A percentile compares a stretch with the other conserved stretches of the same genome.
These are phyloP conservation scores for Hyphopichia fennica DNA, from an alignment of 1,139 yeast genomes.

Conservation along the genomic window DNA sequence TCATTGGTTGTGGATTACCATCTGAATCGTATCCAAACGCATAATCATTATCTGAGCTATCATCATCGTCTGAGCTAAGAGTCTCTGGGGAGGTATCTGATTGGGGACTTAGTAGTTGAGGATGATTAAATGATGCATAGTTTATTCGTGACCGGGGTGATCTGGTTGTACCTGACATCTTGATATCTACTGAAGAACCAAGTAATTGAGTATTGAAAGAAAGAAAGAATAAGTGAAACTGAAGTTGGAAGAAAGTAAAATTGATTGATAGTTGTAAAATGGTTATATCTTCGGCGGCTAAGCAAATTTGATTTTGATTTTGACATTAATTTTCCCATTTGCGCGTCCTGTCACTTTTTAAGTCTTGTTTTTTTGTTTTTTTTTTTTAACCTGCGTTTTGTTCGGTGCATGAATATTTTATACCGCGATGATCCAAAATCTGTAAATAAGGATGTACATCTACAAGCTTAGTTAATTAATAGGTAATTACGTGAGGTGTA, in stretches of 20 bases:
- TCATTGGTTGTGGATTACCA: conserved; percentile 1
- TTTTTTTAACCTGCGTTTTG: too few species aligned
- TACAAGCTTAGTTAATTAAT: too few species aligned
- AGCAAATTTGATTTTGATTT: neutral
- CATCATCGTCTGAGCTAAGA: neutral
- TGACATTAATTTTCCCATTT: too few species aligned
- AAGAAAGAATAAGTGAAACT: too few species aligned
- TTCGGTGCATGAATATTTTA: too few species aligned
- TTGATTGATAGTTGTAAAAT: neutral
- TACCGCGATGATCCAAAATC: too few species aligned
- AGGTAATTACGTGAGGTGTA: too few species aligned
- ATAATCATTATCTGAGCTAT: conserved; percentile 1
- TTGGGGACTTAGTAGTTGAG: conserved; percentile 1
- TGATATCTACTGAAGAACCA: neutral
- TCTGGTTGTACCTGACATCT: neutral
- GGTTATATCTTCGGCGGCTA: neutral
- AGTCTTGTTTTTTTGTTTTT: too few species aligned
- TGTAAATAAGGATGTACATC: too few species aligned
- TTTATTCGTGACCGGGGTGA: conserved; percentile 1
- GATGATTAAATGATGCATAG: conserved; percentile 1
- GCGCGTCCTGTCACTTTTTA: too few species aligned
- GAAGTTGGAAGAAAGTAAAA: neutral
- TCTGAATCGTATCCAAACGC: conserved; percentile 6
- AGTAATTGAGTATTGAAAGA: too few species aligned
- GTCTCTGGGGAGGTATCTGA: neutral